Base-by-base conservation (phyloP, 2,329 filamentous ascomycete genomes). In the Reticulascus tulasneorum region DNA sequence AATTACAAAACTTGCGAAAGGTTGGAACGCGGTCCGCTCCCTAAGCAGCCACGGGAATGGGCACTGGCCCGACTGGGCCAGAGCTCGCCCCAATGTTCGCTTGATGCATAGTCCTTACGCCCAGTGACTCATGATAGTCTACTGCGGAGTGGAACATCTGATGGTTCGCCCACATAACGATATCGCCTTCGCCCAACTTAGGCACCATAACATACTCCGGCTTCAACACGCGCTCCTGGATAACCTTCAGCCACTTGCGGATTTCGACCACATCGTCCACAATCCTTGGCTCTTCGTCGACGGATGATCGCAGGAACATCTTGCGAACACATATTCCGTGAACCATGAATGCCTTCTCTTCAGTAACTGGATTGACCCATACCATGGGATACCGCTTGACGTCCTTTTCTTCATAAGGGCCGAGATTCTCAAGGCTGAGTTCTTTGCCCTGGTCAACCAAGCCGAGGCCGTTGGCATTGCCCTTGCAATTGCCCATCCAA, bases 321-420 rank as follows among this genome's bases (percentile, higher is more conserved):
- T 56, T 59, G 19, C 59, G 53, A 11, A 54, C 62, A 33, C 53
- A 59, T 17, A 66, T 62, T 9, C 59, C 59, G 37, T 69, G 65
- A 18, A 69, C 64, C 49, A 63, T 59, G 46, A 69, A 64, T 4
- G 64, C 62, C 24, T 59, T 61, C 35, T 66, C 60, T 8, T 56
- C 58, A 0, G 62, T 59, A 7, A 58, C 50, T 0, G 66, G 65
- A 35, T 68, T 70, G 9, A 65, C 53, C 66, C 66, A 70, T 2
- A 67, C 65, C 58, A 69, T 63, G 2, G 67, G 66, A 42, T 69
- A 69, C 37, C 47, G 50, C 48, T 68, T 66, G 27, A 66, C 41
- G n/a, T 55, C 49, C 4, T 49, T 48, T 13, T 52, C 50, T 17
- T 66, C 57, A 35, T 57, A 64, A 11, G 52, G 52, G 1, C 53